Evolutionary conservation across 176 grass and related monocot species (phyloP).

Genomic region (Oryza brachyantha): DNA sequence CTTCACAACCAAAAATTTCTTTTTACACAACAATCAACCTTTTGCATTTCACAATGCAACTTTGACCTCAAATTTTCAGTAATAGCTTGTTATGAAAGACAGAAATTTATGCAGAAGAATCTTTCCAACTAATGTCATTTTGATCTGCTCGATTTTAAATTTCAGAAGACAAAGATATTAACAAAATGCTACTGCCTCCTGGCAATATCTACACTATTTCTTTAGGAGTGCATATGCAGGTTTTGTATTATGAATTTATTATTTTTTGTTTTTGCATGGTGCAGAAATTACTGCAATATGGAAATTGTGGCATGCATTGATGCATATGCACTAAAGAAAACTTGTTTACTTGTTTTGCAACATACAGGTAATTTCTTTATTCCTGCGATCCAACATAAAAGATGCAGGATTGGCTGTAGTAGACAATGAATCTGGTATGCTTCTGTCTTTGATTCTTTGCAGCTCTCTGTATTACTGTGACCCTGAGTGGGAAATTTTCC

Average conservation of each 20-base stretch:
- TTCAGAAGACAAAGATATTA: constrained; percentile 1
- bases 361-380: constrained; percentile 85
- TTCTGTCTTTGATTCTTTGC: constrained; percentile 14
- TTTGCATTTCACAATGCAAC: neutral
- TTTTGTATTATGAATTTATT: neutral
- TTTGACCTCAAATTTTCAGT: neutral
- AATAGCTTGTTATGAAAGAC: neutral
- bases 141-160: neutral
- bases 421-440: constrained; percentile 53
- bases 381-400: constrained; percentile 78
- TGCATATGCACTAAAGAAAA: neutral
- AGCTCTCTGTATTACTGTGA: constrained; percentile 4
- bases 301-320: neutral
- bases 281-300: neutral
- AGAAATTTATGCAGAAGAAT: neutral
- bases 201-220: neutral
- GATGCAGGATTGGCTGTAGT: constrained; percentile 25
- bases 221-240: neutral
- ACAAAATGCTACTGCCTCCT: neutral
- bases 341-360: constrained; percentile 10
- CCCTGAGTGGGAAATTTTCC: neutral
- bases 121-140: neutral
- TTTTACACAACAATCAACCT: neutral
- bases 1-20: neutral
- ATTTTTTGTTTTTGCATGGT: constrained; percentile 1